A percentile compares a stretch with the other conserved stretches of the same genome.
phyloP scores from a whole-genome alignment of 441 rosid genomes.

The Theobroma grandiflorum region DNA sequence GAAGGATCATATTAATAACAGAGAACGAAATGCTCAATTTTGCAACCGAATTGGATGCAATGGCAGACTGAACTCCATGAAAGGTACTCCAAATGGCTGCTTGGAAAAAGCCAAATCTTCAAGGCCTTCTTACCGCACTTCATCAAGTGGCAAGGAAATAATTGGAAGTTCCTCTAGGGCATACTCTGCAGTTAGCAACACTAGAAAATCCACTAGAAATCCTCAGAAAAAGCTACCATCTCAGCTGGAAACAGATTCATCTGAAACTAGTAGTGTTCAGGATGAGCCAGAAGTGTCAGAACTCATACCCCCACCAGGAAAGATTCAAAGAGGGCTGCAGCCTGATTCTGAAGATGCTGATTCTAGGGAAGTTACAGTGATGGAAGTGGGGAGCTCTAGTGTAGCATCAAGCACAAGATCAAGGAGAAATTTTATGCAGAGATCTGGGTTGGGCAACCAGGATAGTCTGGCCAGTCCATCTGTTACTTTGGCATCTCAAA shows the following conservation, averaged over 20 bases:
- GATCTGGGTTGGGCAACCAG: conserved; percentile 53
- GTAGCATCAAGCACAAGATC: conserved; percentile 55
- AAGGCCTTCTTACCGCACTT: conserved; percentile 52
- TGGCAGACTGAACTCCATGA: conserved; percentile 62
- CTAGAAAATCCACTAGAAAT: conserved; percentile 48
- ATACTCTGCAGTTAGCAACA: conserved; percentile 43
- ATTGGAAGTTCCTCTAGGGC: conserved; percentile 74
- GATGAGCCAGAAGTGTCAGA: conserved; percentile 61
- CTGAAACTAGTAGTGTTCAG: conserved; percentile 65
- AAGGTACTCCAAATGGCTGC: conserved; percentile 52
- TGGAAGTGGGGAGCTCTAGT: conserved; percentile 61
- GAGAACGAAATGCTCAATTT: conserved; percentile 62
- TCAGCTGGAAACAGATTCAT: conserved; percentile 62
- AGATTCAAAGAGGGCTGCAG: conserved; percentile 48
- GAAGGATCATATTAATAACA: conserved; percentile 62
- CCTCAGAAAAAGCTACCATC: conserved; percentile 52
- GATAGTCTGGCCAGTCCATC: conserved; percentile 48
- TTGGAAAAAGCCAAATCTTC: conserved; percentile 65
- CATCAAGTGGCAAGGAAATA: conserved; percentile 70
- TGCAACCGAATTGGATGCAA: conserved; percentile 74
- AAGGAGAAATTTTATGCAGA: conserved; percentile 50
- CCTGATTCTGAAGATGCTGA: conserved; percentile 41
- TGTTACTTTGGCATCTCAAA: conserved; percentile 46
- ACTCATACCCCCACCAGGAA: conserved; percentile 43
- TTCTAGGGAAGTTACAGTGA: conserved; percentile 34